Base-by-base conservation (phyloP, 176 grass and related monocot species). In the Raddia distichophylla region DNA sequence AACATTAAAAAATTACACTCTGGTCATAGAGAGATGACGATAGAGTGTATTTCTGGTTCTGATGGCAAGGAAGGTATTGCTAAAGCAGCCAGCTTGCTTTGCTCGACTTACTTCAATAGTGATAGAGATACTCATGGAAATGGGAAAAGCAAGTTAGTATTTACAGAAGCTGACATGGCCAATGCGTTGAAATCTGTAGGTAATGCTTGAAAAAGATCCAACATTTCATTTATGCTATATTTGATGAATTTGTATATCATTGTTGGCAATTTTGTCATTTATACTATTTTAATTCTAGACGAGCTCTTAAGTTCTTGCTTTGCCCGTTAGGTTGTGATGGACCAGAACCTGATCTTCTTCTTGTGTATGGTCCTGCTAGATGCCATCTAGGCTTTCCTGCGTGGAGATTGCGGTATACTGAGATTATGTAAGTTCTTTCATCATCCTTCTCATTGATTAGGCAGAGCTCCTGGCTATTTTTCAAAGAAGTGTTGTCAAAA, bases 361-460 rank as follows among this genome's bases (percentile, higher is more conserved):
- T 98, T 68, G 65, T 95, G 49, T 98, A 90, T 90, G 90, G 88
- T 76, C 84, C 90, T 40, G 93, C 84, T 59, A 91, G 92, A 88
- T 98, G 90, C 34, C 95, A 98, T 82, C 82, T 95, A 85, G 96
- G 93, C 9, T 99, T 99, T 93, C 96, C 96, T 77, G 82, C 89
- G 65, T 99, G 96, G 96, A 93, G 93, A 85, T 83, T 99, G 53
- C 88, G 84, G 52, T 99, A 99, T 86, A 93, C 96, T 73, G 93
- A 99, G 86, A 99, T 99, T 76, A 84, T 93, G 96, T 99, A 88
- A 88, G 92, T 84, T 80, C 52, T 64, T 43, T 46, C 3, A 20
- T 60, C 8, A 61, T 69, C 45, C 37, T 78, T 5, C 37, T 40
- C 2, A 40, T 40, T 40, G 37, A 18, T 67, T 11, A 54, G 3